phyloP scores from a whole-genome alignment of 208 protist species.

The Leishmania mexicana region DNA sequence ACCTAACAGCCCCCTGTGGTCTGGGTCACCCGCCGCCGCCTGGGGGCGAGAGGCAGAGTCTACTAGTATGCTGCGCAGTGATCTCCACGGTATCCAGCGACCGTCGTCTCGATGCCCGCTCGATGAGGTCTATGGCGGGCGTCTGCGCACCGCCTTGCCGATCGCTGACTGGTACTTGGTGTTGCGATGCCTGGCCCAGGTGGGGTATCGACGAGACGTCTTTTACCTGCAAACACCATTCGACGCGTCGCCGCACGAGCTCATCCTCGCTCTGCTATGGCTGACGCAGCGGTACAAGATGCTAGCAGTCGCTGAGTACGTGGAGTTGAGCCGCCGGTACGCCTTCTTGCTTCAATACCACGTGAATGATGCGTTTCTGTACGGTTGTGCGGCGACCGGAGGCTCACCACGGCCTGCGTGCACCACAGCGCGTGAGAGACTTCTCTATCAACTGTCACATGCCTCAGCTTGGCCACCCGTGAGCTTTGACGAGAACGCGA shows the following conservation, averaged over 20 bases:
- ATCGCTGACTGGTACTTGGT: conserved; percentile 55
- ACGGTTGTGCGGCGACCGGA: not conserved
- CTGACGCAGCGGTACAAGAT: conserved; percentile 71
- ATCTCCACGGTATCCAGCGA: not conserved
- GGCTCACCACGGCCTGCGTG: not conserved
- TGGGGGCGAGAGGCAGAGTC: not conserved
- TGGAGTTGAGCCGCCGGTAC: conserved; percentile 55
- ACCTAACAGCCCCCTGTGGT: conserved; percentile 11
- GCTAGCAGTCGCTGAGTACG: conserved; percentile 64
- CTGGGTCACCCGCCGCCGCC: not conserved
- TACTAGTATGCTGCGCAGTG: not conserved
- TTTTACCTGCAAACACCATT: conserved; percentile 72
- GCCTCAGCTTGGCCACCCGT: conserved; percentile 67
- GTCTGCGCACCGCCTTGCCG: conserved; percentile 28
- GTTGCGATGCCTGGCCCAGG: conserved; percentile 51
- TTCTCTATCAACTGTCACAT: conserved; percentile 44
- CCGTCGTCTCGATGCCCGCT: not conserved
- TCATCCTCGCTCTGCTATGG: conserved; percentile 82
- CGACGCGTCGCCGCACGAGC: conserved; percentile 49
- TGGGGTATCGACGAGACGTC: conserved; percentile 65
- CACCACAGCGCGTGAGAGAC: conserved; percentile 22
- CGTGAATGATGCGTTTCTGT: conserved; percentile 9
- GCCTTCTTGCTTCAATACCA: conserved; percentile 56
- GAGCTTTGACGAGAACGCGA: conserved; percentile 57
- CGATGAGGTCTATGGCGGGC: conserved; percentile 10